Evolutionary conservation across 2,329 filamentous ascomycete species (phyloP), one percentile per base, ranked within the genome.

Genomic region (Fusarium xylarioides): DNA sequence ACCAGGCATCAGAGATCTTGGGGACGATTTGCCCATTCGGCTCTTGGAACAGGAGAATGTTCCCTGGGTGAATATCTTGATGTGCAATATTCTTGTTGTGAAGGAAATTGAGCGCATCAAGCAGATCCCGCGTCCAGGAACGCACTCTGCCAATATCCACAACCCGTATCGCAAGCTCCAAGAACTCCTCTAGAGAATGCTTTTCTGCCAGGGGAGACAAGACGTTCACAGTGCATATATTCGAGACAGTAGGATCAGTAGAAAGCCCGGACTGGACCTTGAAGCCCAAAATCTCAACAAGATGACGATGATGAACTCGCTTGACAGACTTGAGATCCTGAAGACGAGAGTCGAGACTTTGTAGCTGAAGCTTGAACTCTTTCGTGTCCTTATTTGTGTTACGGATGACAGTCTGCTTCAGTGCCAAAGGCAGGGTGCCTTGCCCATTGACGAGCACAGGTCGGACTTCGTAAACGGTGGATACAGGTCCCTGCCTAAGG

Each of bases 81-180:
- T 98, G 96, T 30, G 94, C 86, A 63, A 98, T 87, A 26, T 94
- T 94, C 79, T 93, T 91, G 73, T 92, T 92, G 82, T 98, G 95
- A 58, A 97, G 90, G 80, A 92, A 97, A 66, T 94, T 93, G 34
- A 99, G 85, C 1, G 92, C 96, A 82, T 98, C 94, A 32, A 99
- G 88, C 23, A 99, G 86, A 77, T 97, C 94, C 66, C 95, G 91
- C n/a, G 94, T 96, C 92, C 95, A 98, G 30, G 93, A 91, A 59
- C 95, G 92, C 49, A 95, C 91, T 79, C 92, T 95, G 71, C 90
- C 89, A 57, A 93, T 88, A 19, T 53, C n/a, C 46, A 92, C 89
- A 56, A 98, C 84, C 35, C 89, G 89, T 9, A 93, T 94, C 46
- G 94, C 90, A 68, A 95, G 89, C 63, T 95, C 92, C 35, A 99